phyloP scores from a whole-genome alignment of 2,329 filamentous ascomycete species.

The Shiraia sp. region DNA sequence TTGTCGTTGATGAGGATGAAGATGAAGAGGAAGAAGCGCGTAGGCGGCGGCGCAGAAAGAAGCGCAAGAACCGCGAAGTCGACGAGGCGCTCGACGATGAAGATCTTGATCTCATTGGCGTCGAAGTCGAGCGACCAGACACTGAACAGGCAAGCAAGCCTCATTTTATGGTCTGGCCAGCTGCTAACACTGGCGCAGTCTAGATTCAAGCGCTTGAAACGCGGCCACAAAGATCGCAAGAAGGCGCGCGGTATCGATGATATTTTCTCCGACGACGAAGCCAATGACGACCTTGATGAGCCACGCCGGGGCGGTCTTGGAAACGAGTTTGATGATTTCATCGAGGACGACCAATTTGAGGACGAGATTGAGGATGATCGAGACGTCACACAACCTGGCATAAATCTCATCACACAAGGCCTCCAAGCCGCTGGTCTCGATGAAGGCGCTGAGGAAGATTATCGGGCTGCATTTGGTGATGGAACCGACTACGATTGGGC shows the following conservation, averaged over 20 bases:
- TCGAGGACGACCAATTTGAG: slow-evolving; percentile 83
- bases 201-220: slow-evolving; percentile 96
- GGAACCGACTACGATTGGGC: slow-evolving; percentile 97
- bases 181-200: slow-evolving; percentile 56
- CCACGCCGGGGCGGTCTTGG: slow-evolving; percentile 31
- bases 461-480: slow-evolving; percentile 94
- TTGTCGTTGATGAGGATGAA: slow-evolving; percentile 92
- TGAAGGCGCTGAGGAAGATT: slow-evolving; percentile 91
- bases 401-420: slow-evolving; percentile 68
- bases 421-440: slow-evolving; percentile 84
- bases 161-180: slow-evolving; percentile 1
- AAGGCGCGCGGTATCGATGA: slow-evolving; percentile 77
- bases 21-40: slow-evolving; percentile 66
- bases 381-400: slow-evolving; percentile 81
- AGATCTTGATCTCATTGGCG: slow-evolving; percentile 91
- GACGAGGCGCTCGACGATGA: slow-evolving; percentile 89
- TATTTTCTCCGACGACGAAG: slow-evolving; percentile 95
- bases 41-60: slow-evolving; percentile 68
- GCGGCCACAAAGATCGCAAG: slow-evolving; percentile 74
- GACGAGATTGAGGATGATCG: slow-evolving; percentile 85
- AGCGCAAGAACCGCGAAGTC: slow-evolving; percentile 77
- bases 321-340: slow-evolving; percentile 70
- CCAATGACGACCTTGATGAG: slow-evolving; percentile 60
- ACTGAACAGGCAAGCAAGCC: slow-evolving; percentile 69
- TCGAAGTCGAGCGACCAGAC: slow-evolving; percentile 70